These are phyloP conservation scores for Phialocephala subalpina DNA, from an alignment of 2,329 filamentous ascomycete species.

Conservation along the genomic window DNA sequence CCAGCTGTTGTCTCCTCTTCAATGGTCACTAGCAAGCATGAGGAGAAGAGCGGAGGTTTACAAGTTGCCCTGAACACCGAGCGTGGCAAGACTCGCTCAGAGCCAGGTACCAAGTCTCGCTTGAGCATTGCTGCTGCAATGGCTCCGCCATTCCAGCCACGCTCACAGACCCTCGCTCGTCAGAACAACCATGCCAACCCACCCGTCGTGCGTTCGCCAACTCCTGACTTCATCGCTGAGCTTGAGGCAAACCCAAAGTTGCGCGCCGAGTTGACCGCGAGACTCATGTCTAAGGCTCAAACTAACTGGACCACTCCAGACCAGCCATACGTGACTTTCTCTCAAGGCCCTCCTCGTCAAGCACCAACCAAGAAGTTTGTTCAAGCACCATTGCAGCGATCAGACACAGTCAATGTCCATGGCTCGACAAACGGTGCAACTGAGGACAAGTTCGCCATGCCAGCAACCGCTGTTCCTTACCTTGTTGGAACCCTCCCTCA, in stretches of 20 bases:
- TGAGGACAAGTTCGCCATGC: conserved; percentile 6
- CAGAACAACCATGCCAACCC: conserved; percentile 9
- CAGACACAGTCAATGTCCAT: conserved; percentile 35
- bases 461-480: conserved; percentile 52
- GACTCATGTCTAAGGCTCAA: conserved; percentile 31
- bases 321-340: conserved; percentile 13
- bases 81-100: conserved; percentile 7
- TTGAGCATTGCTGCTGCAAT: conserved; percentile 44
- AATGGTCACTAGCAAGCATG: background rate
- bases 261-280: conserved; percentile 33
- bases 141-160: conserved; percentile 46
- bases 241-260: conserved; percentile 19
- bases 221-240: conserved; percentile 6
- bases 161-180: conserved; percentile 27
- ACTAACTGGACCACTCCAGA: no score
- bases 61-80: background rate
- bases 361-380: conserved; percentile 16
- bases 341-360: conserved; percentile 27
- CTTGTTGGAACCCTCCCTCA: conserved; percentile 60
- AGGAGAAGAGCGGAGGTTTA: background rate
- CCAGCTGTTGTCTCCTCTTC: conserved; percentile 8
- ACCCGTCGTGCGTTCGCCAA: background rate
- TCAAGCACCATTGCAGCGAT: conserved; percentile 25
- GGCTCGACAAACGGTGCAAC: conserved; percentile 1
- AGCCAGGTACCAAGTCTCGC: conserved; percentile 34